Evolutionary conservation across 371 early-diverging fungal genomes (phyloP).

Genomic region (Syncephalastrum monosporum): DNA sequence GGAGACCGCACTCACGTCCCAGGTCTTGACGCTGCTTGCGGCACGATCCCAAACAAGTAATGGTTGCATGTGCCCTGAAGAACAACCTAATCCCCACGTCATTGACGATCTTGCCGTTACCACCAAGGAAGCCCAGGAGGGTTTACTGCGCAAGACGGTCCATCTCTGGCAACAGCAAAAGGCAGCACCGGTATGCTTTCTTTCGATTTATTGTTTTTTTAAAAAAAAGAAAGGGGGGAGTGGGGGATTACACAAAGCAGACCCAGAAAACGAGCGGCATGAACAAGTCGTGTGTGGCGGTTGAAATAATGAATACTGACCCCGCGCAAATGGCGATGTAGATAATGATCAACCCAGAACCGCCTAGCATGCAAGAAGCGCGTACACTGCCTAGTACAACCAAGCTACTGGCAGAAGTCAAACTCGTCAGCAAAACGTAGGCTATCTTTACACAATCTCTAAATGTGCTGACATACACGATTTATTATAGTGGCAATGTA

Average conservation of each 20-base stretch:
- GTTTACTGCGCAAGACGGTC: no score
- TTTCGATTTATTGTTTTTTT: no score
- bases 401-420: constrained; percentile 58
- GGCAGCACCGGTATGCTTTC: no score
- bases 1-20: constrained; percentile 14
- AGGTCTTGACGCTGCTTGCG: constrained; percentile 12
- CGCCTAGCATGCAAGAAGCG: constrained; percentile 27
- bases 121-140: no score
- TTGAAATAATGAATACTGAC: no score
- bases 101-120: neutral
- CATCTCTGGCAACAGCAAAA: no score
- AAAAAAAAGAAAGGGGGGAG: no score
- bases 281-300: no score
- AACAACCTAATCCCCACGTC: neutral
- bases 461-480: neutral
- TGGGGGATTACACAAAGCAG: no score
- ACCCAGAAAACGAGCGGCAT: no score
- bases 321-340: constrained; percentile 7
- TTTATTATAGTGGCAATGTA: constrained; percentile 47
- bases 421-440: constrained; percentile 58
- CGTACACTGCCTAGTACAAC: constrained; percentile 13
- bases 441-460: constrained; percentile 15
- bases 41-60: constrained; percentile 17
- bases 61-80: constrained; percentile 7
- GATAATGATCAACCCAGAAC: constrained; percentile 53